Percentiles rank a stretch among this genome's conserved stretches.
Evolutionary conservation across 306 rosid genomes (phyloP).

Genomic region (Prunus armeniaca): DNA sequence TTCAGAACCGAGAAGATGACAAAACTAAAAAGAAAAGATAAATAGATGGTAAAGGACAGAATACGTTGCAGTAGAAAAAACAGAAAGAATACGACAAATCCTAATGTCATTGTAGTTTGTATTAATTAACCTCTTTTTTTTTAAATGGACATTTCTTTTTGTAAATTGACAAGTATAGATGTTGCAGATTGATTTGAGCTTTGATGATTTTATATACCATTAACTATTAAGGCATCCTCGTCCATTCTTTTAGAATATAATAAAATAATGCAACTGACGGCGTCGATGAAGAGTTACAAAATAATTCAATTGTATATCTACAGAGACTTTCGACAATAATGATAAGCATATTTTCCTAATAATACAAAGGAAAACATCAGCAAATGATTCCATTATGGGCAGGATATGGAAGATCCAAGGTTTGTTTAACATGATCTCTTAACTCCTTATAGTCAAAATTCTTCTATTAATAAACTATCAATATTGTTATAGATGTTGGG

Average conservation of each 20-base stretch:
- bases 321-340: not conserved
- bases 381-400: slow-evolving; percentile 7
- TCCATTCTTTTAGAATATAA: not conserved
- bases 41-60: not conserved
- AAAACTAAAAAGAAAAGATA: not conserved
- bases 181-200: not conserved
- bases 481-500: too few species aligned
- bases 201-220: slow-evolving; percentile 2
- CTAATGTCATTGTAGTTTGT: not conserved
- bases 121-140: too few species aligned
- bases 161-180: not conserved
- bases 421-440: not conserved
- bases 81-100: not conserved
- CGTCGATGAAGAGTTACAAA: not conserved
- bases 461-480: not conserved
- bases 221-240: slow-evolving; percentile 12
- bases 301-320: not conserved
- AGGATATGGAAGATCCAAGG: not conserved
- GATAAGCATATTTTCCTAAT: slow-evolving; percentile 12
- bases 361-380: not conserved
- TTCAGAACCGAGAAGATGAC: not conserved
- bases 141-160: not conserved
- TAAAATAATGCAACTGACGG: not conserved
- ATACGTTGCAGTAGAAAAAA: too few species aligned
- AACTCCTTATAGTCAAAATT: slow-evolving; percentile 1